phyloP scores from a whole-genome alignment of 73 alveolate species.

The Paraurostyla sp. region DNA sequence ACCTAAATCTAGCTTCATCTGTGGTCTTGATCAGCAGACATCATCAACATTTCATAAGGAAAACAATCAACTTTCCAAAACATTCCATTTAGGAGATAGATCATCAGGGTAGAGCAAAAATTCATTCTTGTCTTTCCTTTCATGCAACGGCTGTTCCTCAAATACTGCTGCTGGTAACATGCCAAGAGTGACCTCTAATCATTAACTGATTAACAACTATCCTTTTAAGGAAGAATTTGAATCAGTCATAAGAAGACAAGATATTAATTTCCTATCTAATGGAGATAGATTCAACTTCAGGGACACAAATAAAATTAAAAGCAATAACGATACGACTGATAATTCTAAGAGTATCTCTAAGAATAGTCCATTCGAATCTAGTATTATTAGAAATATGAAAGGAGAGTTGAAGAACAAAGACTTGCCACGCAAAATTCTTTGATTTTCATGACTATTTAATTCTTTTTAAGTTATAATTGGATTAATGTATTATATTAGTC shows the following conservation, averaged over 20 bases:
- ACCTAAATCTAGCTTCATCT: conserved; percentile 11
- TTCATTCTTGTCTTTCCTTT: conserved; percentile 13
- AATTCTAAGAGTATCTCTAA: neutral
- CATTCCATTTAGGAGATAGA: neutral
- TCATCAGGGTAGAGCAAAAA: neutral
- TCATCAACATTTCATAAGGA: neutral
- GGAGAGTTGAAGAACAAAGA: neutral
- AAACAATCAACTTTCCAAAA: neutral
- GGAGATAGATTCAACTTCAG: no score
- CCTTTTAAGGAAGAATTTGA: neutral
- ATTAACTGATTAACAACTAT: neutral
- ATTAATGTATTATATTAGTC: conserved; percentile 32
- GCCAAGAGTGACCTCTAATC: neutral
- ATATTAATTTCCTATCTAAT: no score
- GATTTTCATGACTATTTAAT: neutral
- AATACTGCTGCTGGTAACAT: neutral
- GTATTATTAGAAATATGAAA: neutral
- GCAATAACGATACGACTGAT: neutral
- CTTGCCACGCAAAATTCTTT: conserved; percentile 10
- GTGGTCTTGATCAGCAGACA: conserved; percentile 16
- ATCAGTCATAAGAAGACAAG: neutral
- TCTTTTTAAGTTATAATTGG: conserved; percentile 22
- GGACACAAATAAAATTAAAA: no score
- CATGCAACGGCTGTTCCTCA: conserved; percentile 27
- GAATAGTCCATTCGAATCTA: no score